phyloP scores from a whole-genome alignment of 768 basidiomycete genomes.

The Leucocoprinus leucothites region DNA sequence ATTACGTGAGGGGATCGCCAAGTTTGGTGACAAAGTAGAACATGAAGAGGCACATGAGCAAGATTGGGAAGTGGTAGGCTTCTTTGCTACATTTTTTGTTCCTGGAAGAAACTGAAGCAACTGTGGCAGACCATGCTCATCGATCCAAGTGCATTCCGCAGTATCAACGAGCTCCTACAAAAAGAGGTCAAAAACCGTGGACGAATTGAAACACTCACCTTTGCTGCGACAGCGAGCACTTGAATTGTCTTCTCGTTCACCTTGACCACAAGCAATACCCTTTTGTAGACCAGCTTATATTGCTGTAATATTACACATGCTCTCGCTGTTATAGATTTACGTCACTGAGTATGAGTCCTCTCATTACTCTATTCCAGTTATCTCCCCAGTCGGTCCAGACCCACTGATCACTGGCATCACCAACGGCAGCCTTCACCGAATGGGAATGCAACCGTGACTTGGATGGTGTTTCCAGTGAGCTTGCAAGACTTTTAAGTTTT shows the following conservation, averaged over 20 bases:
- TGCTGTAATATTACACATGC: conserved; percentile 1
- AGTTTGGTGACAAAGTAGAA: conserved; percentile 80
- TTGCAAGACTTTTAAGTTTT: conserved; percentile 47
- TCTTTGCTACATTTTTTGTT: background rate
- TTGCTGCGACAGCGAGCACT: conserved; percentile 54
- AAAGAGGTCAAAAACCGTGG: conserved; percentile 89
- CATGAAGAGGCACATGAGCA: conserved; percentile 67
- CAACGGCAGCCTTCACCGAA: conserved; percentile 15
- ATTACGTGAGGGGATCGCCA: conserved; percentile 67
- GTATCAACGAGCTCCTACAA: conserved; percentile 86
- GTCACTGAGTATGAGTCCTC: conserved; percentile 51
- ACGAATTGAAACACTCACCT: conserved; percentile 77
- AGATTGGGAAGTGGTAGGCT: conserved; percentile 86
- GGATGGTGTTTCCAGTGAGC: conserved; percentile 39
- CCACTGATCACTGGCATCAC: conserved; percentile 31
- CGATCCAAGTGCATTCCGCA: conserved; percentile 88
- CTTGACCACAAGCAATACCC: background rate
- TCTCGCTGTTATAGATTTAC: conserved; percentile 24
- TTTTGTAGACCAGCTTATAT: background rate
- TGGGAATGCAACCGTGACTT: conserved; percentile 20
- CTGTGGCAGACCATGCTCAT: conserved; percentile 76
- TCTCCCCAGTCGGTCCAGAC: conserved; percentile 81
- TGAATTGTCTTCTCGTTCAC: background rate
- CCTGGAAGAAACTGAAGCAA: background rate
- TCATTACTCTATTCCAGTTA: conserved; percentile 74